phyloP scores from a whole-genome alignment of 352 stramenopile species.

The Phytophthora kernoviae region DNA sequence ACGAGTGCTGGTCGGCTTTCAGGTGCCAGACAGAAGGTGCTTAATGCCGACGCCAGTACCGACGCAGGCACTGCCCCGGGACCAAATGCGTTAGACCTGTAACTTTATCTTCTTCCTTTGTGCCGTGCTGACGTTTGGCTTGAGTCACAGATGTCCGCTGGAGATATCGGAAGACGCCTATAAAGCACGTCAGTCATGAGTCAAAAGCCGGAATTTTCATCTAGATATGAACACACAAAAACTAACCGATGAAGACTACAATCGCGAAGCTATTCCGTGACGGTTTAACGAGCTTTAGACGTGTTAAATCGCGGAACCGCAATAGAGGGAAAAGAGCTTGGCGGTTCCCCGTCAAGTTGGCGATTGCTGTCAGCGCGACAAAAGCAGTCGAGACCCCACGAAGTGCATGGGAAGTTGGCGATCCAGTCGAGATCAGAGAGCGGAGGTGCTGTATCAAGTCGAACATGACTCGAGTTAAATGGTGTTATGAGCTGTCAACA shows the following conservation, averaged over 20 bases:
- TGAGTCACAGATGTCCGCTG: conserved; percentile 24
- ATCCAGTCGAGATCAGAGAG: conserved; percentile 5
- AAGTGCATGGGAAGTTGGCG: conserved; percentile 29
- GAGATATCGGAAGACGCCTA: conserved; percentile 48
- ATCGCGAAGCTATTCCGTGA: conserved; percentile 47
- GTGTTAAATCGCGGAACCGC: conserved; percentile 9
- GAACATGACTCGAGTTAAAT: conserved; percentile 7
- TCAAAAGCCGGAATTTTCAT: background rate
- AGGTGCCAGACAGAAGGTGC: conserved; percentile 40
- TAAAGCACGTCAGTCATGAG: background rate
- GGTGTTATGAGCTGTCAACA: conserved; percentile 3
- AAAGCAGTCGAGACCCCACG: conserved; percentile 32
- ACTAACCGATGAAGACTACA: conserved; percentile 58
- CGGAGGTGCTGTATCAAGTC: conserved; percentile 10
- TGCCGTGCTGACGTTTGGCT: background rate
- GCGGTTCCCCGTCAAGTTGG: conserved; percentile 34
- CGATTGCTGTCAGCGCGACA: conserved; percentile 23
- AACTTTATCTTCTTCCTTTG: conserved; percentile 21
- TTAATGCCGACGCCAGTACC: conserved; percentile 37
- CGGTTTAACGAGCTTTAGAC: conserved; percentile 24
- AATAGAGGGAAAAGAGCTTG: conserved; percentile 27
- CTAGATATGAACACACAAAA: background rate
- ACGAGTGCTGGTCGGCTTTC: conserved; percentile 49
- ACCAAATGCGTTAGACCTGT: conserved; percentile 33
- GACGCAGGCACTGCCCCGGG: conserved; percentile 26